Base-by-base conservation (phyloP, 192 early-diverging fungal species). In the Paraglomus occultum region DNA sequence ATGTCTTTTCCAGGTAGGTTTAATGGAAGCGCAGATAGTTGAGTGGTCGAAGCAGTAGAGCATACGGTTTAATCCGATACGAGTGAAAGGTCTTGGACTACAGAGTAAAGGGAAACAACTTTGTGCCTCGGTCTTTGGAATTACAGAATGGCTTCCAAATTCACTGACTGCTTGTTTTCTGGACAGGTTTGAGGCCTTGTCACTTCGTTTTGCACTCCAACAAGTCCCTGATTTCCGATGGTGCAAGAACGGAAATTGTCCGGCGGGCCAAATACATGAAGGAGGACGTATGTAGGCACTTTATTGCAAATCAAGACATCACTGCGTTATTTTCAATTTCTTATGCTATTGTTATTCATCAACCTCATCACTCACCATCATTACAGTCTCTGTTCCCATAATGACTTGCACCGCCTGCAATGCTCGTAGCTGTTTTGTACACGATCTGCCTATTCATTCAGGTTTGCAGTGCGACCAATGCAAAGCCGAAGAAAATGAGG, bases 221-320 rank as follows among this genome's bases (percentile, higher is more conserved):
- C 6, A 9, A 8, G 47, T 48, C 44, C 45, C 53, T 38, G 53
- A 70, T 42, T 70, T 70, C 50, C 49, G 45, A 59, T 70, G 67
- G 67, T 70, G 67, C 22, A 55, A 53, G 50, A 70, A 70, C 59
- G 0, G 46, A 5, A 43, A 15, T 10, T 70, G 67, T 42, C 54
- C 43, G 6, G 48, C 67, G 17, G 67, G 67, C 14, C 67, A 70
- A 59, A 70, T 70, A 49, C 67, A 70, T 40, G 31, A 57, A 0
- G 45, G 67, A 59, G 54, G 67, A 58, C 0, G 14, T 55, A 6
- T n/a, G 14, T 31, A 48, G 39, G 11, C 40, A 61, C 9, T 60
- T 17, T 6, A n/a, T 55, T 55, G 23, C 18, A 23, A 8, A 11
- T 43, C n/a, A 51, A 40, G 38, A 17, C 20, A 55, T 67, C 46